Base-by-base conservation (phyloP, 2,329 filamentous ascomycete genomes). In the Arthrobotrys iridis region DNA sequence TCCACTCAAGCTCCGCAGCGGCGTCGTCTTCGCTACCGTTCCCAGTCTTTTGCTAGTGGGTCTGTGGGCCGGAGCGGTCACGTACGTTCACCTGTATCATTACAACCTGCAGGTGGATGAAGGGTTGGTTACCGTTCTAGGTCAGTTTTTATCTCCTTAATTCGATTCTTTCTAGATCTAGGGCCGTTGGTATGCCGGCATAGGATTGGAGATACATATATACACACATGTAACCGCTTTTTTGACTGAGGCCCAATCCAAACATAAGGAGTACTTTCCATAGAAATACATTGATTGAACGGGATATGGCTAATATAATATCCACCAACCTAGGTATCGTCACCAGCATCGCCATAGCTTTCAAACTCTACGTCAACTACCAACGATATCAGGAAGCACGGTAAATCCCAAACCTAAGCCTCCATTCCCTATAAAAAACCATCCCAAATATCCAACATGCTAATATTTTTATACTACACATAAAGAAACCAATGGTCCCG, bases 101-200 rank as follows among this genome's bases (percentile, higher is more conserved):
- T 75, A 63, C 13, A 68, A 75, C 41, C 63, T 75, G 11, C 46
- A 75, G 26, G 71, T 75, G n/a, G 71, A 75, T 46, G 71, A 75
- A 45, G 71, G 71, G 1, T 50, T 75, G 6, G 71, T 68, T 26
- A 37, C 71, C 4, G 40, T 75, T 11, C 71, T 75, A 2, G 63
- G 71, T 75, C 58, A 40, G 63, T 63, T 46, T 22, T 4, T 20
- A 30, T n/a, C n/a, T n/a, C n/a, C n/a, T n/a, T n/a, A n/a, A n/a
- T n/a, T n/a, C n/a, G n/a, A 41, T 52, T 48, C 2, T 35, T 18
- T 59, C 5, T 26, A 30, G 22, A 1, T 20, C 11, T 58, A 59
- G 30, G 46, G 5, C 3, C 2, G 24, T 2, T 15, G 1, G 10
- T 43, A 13, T 5, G 13, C 40, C 13, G 40, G 18, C 10, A 33